These are phyloP conservation scores for Aspergillus piperis DNA, from an alignment of 2,329 filamentous ascomycete species.

Conservation along the genomic window DNA sequence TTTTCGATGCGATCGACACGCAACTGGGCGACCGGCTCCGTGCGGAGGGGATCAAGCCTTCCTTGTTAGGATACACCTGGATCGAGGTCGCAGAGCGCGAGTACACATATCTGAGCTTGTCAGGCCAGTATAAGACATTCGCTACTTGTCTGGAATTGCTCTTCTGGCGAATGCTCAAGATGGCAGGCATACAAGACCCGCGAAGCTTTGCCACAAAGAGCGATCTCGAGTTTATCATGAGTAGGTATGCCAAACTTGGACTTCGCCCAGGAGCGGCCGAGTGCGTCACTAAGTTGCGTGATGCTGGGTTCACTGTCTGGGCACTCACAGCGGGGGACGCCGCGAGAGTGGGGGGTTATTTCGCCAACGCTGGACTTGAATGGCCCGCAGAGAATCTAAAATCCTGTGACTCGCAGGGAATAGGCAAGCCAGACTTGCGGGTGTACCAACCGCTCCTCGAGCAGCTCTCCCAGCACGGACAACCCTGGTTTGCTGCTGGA, in stretches of 20 bases:
- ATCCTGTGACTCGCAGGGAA: slow-evolving; percentile 28
- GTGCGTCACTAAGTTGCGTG: slow-evolving; percentile 38
- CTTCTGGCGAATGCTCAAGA: slow-evolving; percentile 48
- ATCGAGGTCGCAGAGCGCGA: slow-evolving; percentile 47
- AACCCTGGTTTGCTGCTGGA: slow-evolving; percentile 34
- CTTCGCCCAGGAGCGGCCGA: slow-evolving; percentile 41
- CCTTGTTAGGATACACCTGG: slow-evolving; percentile 46
- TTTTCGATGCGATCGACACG: slow-evolving; percentile 40
- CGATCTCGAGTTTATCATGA: slow-evolving; percentile 41
- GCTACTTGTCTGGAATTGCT: slow-evolving; percentile 40
- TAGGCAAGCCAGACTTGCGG: slow-evolving; percentile 30
- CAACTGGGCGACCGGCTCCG: slow-evolving; percentile 42
- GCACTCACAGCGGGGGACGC: slow-evolving; percentile 31
- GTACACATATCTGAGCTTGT: slow-evolving; percentile 49
- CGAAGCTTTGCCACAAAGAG: slow-evolving; percentile 40
- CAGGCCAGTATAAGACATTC: slow-evolving; percentile 41
- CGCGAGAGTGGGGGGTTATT: slow-evolving; percentile 28
- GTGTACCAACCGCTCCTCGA: slow-evolving; percentile 28
- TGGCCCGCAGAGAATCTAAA: slow-evolving; percentile 28
- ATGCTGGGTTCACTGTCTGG: slow-evolving; percentile 33
- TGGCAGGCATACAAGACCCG: slow-evolving; percentile 43
- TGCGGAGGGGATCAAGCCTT: slow-evolving; percentile 36
- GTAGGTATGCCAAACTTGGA: slow-evolving; percentile 34
- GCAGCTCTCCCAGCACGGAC: slow-evolving; percentile 19
- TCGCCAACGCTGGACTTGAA: slow-evolving; percentile 26